Evolutionary conservation across 257 asterid species (phyloP).

Genomic region (Prunella vulgaris): DNA sequence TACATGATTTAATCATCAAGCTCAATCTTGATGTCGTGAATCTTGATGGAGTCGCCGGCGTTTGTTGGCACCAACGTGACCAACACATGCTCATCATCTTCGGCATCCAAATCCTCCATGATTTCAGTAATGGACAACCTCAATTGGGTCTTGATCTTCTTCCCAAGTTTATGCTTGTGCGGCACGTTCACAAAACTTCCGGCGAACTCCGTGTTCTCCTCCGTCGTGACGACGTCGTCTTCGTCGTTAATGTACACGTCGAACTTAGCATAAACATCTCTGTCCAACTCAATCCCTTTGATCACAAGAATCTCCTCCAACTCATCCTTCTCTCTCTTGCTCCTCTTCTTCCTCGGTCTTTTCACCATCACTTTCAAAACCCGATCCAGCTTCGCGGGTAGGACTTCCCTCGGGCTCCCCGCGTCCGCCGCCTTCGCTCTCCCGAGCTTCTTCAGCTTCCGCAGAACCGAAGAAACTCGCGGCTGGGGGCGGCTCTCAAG

Average conservation of each 20-base stretch:
- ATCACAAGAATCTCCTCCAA: constrained; percentile 48
- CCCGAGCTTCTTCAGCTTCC: constrained; percentile 41
- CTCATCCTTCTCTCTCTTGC: constrained; percentile 61
- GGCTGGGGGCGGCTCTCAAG: constrained; percentile 49
- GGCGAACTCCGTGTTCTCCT: constrained; percentile 51
- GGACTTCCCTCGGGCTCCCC: constrained; percentile 18
- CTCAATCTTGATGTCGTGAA: constrained; percentile 51
- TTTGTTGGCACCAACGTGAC: constrained; percentile 59
- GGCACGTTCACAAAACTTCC: constrained; percentile 74
- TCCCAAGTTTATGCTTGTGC: constrained; percentile 41
- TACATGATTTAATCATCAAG: constrained; percentile 26
- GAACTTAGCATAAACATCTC: constrained; percentile 48
- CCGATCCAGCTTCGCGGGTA: constrained; percentile 53
- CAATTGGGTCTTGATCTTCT: constrained; percentile 45
- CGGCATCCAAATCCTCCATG: constrained; percentile 63
- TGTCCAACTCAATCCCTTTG: constrained; percentile 48
- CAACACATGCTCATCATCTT: constrained; percentile 52
- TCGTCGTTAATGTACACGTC: constrained; percentile 65
- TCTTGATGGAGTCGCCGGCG: constrained; percentile 35
- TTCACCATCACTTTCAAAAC: constrained; percentile 51
- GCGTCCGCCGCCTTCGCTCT: constrained; percentile 46
- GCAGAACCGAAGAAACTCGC: constrained; percentile 27
- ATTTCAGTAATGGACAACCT: constrained; percentile 50
- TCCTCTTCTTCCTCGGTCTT: constrained; percentile 66
- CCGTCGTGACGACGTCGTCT: constrained; percentile 42